Base-by-base conservation (phyloP, 345 rosid species). In the Kernera saxatilis region DNA sequence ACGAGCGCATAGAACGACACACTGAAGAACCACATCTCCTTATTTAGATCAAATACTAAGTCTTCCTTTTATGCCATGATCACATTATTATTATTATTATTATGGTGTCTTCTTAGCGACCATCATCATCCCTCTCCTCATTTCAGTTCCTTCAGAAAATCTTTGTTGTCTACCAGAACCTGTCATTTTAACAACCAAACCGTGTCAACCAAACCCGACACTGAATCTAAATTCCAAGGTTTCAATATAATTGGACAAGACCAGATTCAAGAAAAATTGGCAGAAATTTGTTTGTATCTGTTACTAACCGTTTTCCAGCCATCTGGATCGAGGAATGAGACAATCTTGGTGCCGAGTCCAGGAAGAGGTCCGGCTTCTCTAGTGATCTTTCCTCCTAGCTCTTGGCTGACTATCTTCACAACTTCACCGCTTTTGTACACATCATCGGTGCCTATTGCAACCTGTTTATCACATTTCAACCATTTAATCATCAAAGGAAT, bases 351-450 rank as follows among this genome's bases (percentile, higher is more conserved):
- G 81, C 86, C 87, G 23, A 91, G 14, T 74, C 99, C 99, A 6
- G 95, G 96, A 79, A 91, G 53, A 29, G 97, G 93, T 69, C 98
- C 98, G 0, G 97, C 82, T 62, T 82, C 88, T 64, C 96, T 78
- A 45, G 96, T 87, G 76, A 93, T 86, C 78, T 93, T 91, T 69
- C 97, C 98, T 39, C 98, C 96, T 61, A 91, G 87, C 81, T 89
- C 97, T 83, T 91, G 77, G 17, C 72, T 89, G 3, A 81, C 93
- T 18, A 73, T 50, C 68, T 88, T 82, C 50, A 88, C 87, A 40
- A 87, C 96, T 81, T 89, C 97, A 7, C 77, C 99, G 78, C 99
- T 94, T 60, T 88, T 89, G 90, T 89, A 91, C 67, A 91, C 99
- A 80, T 91, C 97, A 80, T 89, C 84, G 3, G 99, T 94, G 61